phyloP scores from a whole-genome alignment of 2,329 filamentous ascomycete genomes.

The Pestalotiopsis fici region DNA sequence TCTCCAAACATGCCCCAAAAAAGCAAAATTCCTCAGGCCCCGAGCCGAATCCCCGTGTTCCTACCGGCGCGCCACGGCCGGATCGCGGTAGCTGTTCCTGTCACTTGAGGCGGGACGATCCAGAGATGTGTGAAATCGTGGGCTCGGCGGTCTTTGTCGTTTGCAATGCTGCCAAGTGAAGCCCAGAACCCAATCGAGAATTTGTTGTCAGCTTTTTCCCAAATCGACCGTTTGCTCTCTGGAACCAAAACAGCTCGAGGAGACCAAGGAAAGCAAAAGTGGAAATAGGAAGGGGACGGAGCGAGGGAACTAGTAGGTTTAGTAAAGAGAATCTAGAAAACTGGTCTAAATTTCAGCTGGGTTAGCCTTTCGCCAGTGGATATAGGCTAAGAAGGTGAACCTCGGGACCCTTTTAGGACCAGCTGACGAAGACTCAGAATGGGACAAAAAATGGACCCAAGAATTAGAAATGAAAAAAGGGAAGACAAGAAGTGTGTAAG shows the following conservation, averaged over 20 bases:
- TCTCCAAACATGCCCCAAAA: not conserved
- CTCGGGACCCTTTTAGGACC: not conserved
- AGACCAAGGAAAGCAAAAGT: not conserved
- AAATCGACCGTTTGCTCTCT: not conserved
- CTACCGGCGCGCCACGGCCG: not conserved
- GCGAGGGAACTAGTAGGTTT: not conserved
- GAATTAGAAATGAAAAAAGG: not conserved
- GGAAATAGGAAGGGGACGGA: not conserved
- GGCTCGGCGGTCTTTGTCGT: not conserved
- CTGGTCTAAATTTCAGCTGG: not conserved
- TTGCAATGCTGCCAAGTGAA: not conserved
- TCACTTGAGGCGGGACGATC: not conserved
- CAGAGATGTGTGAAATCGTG: not conserved
- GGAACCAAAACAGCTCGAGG: not conserved
- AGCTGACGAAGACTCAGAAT: not conserved
- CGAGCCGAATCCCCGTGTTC: not conserved
- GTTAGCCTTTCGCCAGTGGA: not conserved
- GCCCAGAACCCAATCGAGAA: not conserved
- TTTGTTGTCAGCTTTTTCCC: not conserved
- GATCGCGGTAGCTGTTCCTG: not conserved
- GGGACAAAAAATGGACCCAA: not conserved
- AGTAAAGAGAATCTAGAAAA: not conserved
- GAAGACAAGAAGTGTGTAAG: not conserved
- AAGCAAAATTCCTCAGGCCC: not conserved
- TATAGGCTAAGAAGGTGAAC: not conserved